Evolutionary conservation across 2,329 filamentous ascomycete genomes (phyloP).

Genomic region (Pseudogymnoascus sp.): DNA sequence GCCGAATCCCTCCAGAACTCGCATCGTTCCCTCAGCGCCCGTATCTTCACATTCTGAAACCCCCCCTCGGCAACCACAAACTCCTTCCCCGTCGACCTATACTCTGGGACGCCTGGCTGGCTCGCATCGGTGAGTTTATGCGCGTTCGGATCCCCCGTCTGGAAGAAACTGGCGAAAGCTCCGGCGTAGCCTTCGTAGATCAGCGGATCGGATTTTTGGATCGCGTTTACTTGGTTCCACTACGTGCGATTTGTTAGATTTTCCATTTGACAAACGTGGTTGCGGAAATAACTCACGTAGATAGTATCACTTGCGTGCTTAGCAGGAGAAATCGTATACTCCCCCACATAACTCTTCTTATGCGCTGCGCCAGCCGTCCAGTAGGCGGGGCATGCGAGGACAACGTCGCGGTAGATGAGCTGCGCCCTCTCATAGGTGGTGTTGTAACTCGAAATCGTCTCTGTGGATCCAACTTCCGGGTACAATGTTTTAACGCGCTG

Average conservation of each 20-base stretch:
- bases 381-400: slow-evolving; percentile 53
- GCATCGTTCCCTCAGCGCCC: slow-evolving; percentile 42
- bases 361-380: slow-evolving; percentile 47
- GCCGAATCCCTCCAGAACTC: slow-evolving; percentile 47
- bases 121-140: slow-evolving; percentile 46
- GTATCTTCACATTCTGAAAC: slow-evolving; percentile 37
- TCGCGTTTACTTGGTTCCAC: slow-evolving; percentile 48
- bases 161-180: slow-evolving; percentile 54
- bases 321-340: slow-evolving; percentile 55
- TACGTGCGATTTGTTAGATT: too few relatives aligned
- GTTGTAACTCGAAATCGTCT: slow-evolving; percentile 42
- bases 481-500: slow-evolving; percentile 40
- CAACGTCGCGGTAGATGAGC: slow-evolving; percentile 51
- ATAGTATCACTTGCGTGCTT: slow-evolving; percentile 53
- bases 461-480: slow-evolving; percentile 40
- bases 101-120: slow-evolving; percentile 40
- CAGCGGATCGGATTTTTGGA: slow-evolving; percentile 46
- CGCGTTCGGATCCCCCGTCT: slow-evolving; percentile 52
- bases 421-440: slow-evolving; percentile 48
- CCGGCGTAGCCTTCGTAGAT: slow-evolving; percentile 53
- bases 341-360: slow-evolving; percentile 45
- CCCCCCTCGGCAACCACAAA: slow-evolving; percentile 45
- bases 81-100: slow-evolving; percentile 34
- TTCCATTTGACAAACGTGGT: too few relatives aligned
- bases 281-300: too few relatives aligned